Conservation (phyloP, 176 grass and related monocot species). For the Ampelocalamus luodianensis region DNA sequence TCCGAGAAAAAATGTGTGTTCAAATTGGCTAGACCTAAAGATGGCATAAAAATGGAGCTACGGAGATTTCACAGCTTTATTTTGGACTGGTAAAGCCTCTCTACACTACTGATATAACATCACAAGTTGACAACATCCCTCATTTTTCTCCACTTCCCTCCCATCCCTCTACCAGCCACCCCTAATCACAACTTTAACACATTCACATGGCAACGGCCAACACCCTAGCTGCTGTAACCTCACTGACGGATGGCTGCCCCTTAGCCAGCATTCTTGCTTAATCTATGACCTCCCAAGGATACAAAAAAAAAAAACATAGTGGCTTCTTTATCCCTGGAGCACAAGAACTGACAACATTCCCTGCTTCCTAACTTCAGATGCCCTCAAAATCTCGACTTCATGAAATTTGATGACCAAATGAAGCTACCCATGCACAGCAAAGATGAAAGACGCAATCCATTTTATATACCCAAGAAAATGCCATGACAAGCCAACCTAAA, state of each 20-base stretch:
- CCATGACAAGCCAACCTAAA: neutral
- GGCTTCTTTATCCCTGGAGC: neutral
- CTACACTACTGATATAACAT: neutral
- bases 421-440: no score
- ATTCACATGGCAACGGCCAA: neutral
- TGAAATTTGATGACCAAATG: neutral
- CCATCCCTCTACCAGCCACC: neutral
- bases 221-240: neutral
- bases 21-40: neutral
- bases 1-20: neutral
- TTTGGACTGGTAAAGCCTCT: neutral
- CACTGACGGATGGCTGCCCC: neutral
- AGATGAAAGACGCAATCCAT: neutral
- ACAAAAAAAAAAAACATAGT: neutral
- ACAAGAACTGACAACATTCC: neutral
- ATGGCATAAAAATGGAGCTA: neutral
- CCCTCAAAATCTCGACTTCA: neutral
- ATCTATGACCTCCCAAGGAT: neutral
- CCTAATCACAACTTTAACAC: neutral
- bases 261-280: neutral
- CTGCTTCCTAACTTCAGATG: neutral
- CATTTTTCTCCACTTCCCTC: neutral
- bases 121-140: neutral
- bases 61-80: slow-evolving; percentile 12
- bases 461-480: neutral